A percentile compares a stretch with the other conserved stretches of the same genome.
Conservation (phyloP, 148 eudicot genomes). For the Agrostemma githago region DNA sequence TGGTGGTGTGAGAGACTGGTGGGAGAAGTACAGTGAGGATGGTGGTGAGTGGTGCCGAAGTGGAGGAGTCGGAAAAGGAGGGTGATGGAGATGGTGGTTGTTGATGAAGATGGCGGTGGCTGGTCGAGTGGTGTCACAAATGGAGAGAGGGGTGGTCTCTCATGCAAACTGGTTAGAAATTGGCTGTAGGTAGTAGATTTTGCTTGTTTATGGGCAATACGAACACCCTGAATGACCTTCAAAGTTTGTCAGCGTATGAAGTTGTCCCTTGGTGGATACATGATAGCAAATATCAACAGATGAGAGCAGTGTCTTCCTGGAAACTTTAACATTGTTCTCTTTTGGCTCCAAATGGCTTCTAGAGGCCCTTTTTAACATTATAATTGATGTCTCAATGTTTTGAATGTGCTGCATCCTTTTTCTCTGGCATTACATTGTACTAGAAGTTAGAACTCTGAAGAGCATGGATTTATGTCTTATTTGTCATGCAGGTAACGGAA, state of each 20-base stretch:
- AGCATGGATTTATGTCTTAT: not conserved
- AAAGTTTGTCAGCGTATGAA: not conserved
- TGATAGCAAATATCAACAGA: not conserved
- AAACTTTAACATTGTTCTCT: not conserved
- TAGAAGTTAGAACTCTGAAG: not conserved
- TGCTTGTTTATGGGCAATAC: not conserved
- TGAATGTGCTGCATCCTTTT: not conserved
- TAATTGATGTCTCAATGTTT: not conserved
- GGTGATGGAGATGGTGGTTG: no score
- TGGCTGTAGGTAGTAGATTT: slow-evolving; percentile 6
- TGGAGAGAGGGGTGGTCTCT: no score
- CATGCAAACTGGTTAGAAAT: slow-evolving; percentile 3
- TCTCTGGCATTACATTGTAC: slow-evolving; percentile 2
- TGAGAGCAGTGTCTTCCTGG: slow-evolving; percentile 7
- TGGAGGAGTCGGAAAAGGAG: no score
- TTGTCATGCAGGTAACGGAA: slow-evolving; percentile 70
- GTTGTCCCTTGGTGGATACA: not conserved
- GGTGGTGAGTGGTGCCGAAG: no score
- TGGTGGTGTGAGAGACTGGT: no score
- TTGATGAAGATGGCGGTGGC: no score
- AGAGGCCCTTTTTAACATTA: not conserved
- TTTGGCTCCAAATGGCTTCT: not conserved
- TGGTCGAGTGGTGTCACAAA: no score
- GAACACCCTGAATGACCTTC: not conserved
- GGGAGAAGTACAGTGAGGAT: no score